Base-by-base conservation (phyloP, 139 green algal genomes). In the Picochlorum sp. region DNA sequence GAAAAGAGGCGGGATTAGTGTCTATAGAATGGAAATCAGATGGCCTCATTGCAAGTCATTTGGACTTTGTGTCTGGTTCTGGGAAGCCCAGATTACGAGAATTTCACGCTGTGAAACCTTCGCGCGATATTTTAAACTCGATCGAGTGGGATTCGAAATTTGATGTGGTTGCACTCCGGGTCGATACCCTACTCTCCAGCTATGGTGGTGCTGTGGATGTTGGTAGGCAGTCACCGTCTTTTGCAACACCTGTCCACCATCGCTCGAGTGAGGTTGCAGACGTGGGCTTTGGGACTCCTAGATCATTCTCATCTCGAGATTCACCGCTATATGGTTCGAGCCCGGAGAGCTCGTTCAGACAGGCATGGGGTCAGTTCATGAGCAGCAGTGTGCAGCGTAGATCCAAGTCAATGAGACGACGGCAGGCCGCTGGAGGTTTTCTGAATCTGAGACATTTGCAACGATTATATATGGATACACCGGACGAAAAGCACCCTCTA, bases 311-410 rank as follows among this genome's bases (percentile, higher is more conserved):
- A 21, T 54, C 47, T 26, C 16, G n/a, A 54, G 47, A 54, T n/a
- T 18, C 41, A 44, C 34, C 63, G 11, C 0, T 69, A 11, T 32
- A 76, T 24, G 74, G 77, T 11, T 68, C 32, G 57, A 82, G 74
- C 21, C 77, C 77, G 15, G 20, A 69, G 28, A 74, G 76, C 24
- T 76, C 56, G 60, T 83, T 83, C 64, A 66, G 80, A 50, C 46
- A 62, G 34, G 77, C 80, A 65, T 80, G 74, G 74, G 56, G 68
- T 41, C 18, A 54, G 14, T 83, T 82, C 45, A 83, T 83, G 74
- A 28, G 21, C 5, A 30, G 20, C 13, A 66, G 52, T 24, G 56
- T 79, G 4, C 7, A 20, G 3, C 46, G 32, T 13, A 28, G 44
- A 7, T 24, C 41, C 34, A 65, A 62, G 56, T 41, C 34, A 41